Base-by-base conservation (phyloP, 306 rosid genomes). In the Malus fusca region DNA sequence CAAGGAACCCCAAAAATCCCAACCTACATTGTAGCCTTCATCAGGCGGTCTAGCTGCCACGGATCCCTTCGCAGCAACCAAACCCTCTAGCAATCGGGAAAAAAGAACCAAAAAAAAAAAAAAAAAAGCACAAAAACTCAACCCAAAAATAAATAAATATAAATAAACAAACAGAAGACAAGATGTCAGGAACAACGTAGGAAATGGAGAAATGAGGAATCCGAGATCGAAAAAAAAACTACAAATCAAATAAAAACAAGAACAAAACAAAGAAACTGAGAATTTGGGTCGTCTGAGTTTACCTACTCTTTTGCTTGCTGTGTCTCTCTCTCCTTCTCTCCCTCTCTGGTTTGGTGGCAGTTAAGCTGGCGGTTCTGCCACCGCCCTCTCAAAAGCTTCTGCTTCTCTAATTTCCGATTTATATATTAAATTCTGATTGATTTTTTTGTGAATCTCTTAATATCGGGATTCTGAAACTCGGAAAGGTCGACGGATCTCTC, bases 31-130 rank as follows among this genome's bases (percentile, higher is more conserved):
- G 21, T 3, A 26, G 9, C 5, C 21, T 19, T 51, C 55, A 18
- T 22, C 55, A 42, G 1, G 11, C 4, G 69, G 23, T 61, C 23
- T 59, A 60, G 69, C 46, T 62, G 77, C 69, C 60, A 8, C 61
- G 53, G 61, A 43, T 11, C 69, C 77, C 25, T 74, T 74, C 66
- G 69, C 77, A 61, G 69, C 69, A 62, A 19, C 69, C 69, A 65
- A 66, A 64, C 55, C 71, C 78, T 65, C 15, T 22, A 44, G 4
- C 42, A 44, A 63, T 7, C 44, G 22, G 10, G 51, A 26, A 25
- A 25, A 6, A 7, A 3, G 11, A 44, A 22, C 15, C 15, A 31
- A 31, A 31, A 31, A 31, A 31, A 31, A 69, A 3, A 23, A 8
- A 4, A 61, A 1, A 19, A 62, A 28, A 28, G 35, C 42, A 37